Percentiles rank a stretch among this genome's conserved stretches.
Conservation (phyloP, 2,329 filamentous ascomycete species). For the Dryadomyces sulphureus region DNA sequence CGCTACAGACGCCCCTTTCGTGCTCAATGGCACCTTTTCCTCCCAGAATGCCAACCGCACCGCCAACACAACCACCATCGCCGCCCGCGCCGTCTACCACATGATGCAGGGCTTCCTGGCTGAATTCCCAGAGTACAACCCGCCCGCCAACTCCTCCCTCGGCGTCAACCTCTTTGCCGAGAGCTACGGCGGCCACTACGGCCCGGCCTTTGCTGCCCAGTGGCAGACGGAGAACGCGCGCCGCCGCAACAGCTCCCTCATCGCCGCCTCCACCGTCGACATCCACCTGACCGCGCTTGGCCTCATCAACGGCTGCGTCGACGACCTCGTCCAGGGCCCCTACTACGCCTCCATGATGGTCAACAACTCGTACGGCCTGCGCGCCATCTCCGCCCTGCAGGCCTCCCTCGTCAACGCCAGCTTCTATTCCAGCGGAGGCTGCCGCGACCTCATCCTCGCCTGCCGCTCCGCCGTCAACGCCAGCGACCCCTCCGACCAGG, state of each 20-base stretch:
- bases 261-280: constrained; percentile 20
- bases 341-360: constrained; percentile 41
- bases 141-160: constrained; percentile 29
- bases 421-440: constrained; percentile 34
- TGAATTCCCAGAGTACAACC: constrained; percentile 43
- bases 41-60: constrained; percentile 33
- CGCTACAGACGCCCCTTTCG: constrained; percentile 14
- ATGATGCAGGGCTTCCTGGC: constrained; percentile 47
- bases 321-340: constrained; percentile 44
- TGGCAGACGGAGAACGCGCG: constrained; percentile 47
- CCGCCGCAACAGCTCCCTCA: constrained; percentile 32
- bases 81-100: constrained; percentile 49
- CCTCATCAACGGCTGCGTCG: constrained; percentile 58
- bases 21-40: constrained; percentile 51
- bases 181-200: constrained; percentile 58
- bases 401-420: constrained; percentile 29
- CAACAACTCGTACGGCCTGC: constrained; percentile 52
- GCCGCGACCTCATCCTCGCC: constrained; percentile 32
- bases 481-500: constrained; percentile 26
- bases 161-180: constrained; percentile 54
- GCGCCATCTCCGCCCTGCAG: constrained; percentile 36
- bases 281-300: constrained; percentile 49
- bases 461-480: constrained; percentile 30
- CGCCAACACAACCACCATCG: constrained; percentile 39
- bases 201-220: constrained; percentile 44